These are phyloP conservation scores for Melocanna baccifera DNA, from an alignment of 176 grass and related monocot genomes.

Conservation along the genomic window DNA sequence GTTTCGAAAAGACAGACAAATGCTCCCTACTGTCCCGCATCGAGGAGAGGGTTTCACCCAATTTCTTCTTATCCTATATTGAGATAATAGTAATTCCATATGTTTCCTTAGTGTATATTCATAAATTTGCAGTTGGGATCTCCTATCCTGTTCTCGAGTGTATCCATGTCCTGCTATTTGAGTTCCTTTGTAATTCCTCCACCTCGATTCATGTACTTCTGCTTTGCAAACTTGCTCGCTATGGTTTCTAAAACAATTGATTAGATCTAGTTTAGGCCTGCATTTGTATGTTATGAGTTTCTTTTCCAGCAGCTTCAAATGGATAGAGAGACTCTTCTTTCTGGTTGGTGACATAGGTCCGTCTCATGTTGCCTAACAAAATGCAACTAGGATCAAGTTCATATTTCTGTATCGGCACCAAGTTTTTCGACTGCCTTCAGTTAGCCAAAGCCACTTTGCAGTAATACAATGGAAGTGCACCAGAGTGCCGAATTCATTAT, in stretches of 20 bases:
- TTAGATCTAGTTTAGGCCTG: not conserved
- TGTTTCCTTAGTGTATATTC: not conserved
- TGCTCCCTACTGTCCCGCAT: not conserved
- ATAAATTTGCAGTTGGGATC: not conserved
- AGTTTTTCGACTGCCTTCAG: not conserved
- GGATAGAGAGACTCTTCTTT: not conserved
- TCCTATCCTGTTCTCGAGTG: not conserved
- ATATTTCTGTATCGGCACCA: not conserved
- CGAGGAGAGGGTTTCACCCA: not conserved
- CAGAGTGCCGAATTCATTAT: not conserved
- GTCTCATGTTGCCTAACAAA: not conserved
- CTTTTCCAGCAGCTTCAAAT: not conserved
- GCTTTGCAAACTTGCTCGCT: not conserved
- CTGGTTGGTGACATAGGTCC: not conserved
- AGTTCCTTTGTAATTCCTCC: not conserved
- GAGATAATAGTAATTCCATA: not conserved
- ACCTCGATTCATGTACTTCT: not conserved
- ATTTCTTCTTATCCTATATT: not conserved
- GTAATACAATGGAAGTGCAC: not conserved
- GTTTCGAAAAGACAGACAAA: not conserved
- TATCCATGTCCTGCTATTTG: not conserved
- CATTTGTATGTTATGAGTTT: not conserved
- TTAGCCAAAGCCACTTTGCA: slow-evolving; percentile 22
- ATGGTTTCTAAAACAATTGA: not conserved
- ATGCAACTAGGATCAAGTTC: not conserved